Evolutionary conservation across 78 protist species (phyloP).

Genomic region (Dictyostelium capitatum): DNA sequence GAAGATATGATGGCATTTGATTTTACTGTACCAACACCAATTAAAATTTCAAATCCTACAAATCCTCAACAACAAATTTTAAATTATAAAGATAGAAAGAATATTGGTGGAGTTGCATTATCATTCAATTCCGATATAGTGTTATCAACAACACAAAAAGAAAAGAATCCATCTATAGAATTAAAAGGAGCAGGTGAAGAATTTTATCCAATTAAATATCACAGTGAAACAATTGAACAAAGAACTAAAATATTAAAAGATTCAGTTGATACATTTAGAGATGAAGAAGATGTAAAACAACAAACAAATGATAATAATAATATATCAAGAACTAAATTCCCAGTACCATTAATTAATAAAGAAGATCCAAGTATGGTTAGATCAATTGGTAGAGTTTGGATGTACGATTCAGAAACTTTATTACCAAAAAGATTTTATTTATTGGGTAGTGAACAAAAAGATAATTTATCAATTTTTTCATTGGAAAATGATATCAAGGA

Average conservation of each 20-base stretch:
- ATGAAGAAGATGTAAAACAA: not conserved
- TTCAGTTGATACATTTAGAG: not conserved
- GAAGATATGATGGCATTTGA: not conserved
- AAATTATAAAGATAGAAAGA: not conserved
- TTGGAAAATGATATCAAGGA: not conserved
- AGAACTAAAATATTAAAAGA: conserved; percentile 30
- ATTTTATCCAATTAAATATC: conserved; percentile 28
- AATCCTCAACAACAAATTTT: not conserved
- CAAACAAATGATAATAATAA: not conserved
- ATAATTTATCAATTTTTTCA: not conserved
- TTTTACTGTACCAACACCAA: not conserved
- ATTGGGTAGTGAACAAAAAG: conserved; percentile 16
- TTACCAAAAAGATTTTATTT: conserved; percentile 20
- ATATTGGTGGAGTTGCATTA: not conserved
- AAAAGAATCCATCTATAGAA: not conserved
- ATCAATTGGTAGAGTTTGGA: conserved; percentile 43
- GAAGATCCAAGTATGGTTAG: not conserved
- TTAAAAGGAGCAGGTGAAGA: conserved; percentile 1
- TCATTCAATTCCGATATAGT: not conserved
- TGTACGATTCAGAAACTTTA: not conserved
- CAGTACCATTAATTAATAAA: not conserved
- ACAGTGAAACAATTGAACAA: conserved; percentile 7
- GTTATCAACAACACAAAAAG: not conserved
- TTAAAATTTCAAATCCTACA: not conserved
- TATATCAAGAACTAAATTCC: not conserved